Conservation (phyloP, 2,329 filamentous ascomycete species). For the Nemania sp. region DNA sequence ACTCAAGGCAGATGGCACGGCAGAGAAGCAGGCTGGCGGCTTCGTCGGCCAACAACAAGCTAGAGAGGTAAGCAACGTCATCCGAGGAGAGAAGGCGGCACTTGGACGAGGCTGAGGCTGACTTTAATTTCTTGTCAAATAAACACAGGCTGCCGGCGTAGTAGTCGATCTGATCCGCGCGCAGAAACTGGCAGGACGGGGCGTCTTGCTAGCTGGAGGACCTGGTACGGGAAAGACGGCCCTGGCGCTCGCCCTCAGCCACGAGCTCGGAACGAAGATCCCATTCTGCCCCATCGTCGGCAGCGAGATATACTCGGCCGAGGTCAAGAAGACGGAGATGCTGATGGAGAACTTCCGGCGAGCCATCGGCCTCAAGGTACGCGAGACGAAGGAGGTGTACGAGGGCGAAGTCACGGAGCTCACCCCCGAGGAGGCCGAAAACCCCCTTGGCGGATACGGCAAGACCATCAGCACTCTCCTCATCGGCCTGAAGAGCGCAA, state of each 20-base stretch:
- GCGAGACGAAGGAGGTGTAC: constrained; percentile 99
- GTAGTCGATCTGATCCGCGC: constrained; percentile 94
- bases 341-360: constrained; percentile 99
- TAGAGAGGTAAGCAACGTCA: constrained; percentile 68
- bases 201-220: constrained; percentile 89
- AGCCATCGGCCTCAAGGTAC: constrained; percentile 94
- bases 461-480: constrained; percentile 96
- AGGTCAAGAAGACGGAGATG: constrained; percentile 99
- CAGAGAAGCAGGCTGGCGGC: constrained; percentile 77
- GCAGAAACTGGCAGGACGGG: constrained; percentile 97
- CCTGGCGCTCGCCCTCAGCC: constrained; percentile 90
- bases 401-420: constrained; percentile 98
- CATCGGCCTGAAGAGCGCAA: constrained; percentile 92
- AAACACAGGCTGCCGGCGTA: constrained; percentile 79
- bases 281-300: constrained; percentile 98
- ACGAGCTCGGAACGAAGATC: constrained; percentile 96
- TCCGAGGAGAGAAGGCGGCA: not conserved
- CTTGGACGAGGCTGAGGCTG: constrained; percentile 22
- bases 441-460: constrained; percentile 93
- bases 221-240: constrained; percentile 98
- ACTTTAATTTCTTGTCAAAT: constrained; percentile 14
- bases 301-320: constrained; percentile 95
- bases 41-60: constrained; percentile 90
- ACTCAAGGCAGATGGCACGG: constrained; percentile 80
- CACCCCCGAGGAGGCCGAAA: constrained; percentile 96